Percentiles rank a stretch among this genome's conserved stretches.
Evolutionary conservation across 2,329 filamentous ascomycete species (phyloP).

Genomic region (Penicillium sp.): DNA sequence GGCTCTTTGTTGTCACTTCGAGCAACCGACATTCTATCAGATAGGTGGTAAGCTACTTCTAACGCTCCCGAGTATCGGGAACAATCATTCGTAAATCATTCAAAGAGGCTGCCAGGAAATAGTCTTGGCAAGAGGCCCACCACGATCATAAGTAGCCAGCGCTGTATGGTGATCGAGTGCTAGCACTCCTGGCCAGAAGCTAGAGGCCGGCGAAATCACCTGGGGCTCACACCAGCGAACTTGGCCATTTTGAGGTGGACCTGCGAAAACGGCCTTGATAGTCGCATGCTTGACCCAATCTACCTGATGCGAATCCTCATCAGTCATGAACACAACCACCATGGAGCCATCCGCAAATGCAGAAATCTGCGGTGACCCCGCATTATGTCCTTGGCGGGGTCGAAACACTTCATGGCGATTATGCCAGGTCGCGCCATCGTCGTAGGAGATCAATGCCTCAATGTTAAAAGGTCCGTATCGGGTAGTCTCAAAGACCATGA

Average conservation of each 20-base stretch:
- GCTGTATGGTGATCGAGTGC: slow-evolving; percentile 36
- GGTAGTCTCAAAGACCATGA: slow-evolving; percentile 58
- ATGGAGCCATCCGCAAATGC: slow-evolving; percentile 49
- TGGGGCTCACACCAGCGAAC: slow-evolving; percentile 44
- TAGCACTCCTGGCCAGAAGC: slow-evolving; percentile 51
- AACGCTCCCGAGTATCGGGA: not conserved
- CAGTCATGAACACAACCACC: slow-evolving; percentile 56
- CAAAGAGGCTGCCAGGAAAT: slow-evolving; percentile 33
- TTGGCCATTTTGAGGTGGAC: slow-evolving; percentile 41
- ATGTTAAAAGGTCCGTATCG: slow-evolving; percentile 50
- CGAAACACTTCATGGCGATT: slow-evolving; percentile 51
- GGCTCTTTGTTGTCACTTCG: not conserved
- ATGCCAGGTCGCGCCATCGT: slow-evolving; percentile 51
- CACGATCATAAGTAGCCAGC: slow-evolving; percentile 40
- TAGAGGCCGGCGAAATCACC: slow-evolving; percentile 39
- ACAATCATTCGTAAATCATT: not conserved
- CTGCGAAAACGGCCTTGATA: slow-evolving; percentile 51
- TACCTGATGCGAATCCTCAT: slow-evolving; percentile 48
- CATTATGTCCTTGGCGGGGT: slow-evolving; percentile 48
- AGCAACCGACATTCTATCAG: not conserved
- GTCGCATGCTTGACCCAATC: slow-evolving; percentile 51
- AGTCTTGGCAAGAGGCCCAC: slow-evolving; percentile 36
- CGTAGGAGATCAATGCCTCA: slow-evolving; percentile 55
- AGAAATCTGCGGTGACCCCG: slow-evolving; percentile 55
- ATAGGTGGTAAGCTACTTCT: not conserved